Base-by-base conservation (phyloP, 768 basidiomycete genomes). In the Naganishia vaughanmartiniae region DNA sequence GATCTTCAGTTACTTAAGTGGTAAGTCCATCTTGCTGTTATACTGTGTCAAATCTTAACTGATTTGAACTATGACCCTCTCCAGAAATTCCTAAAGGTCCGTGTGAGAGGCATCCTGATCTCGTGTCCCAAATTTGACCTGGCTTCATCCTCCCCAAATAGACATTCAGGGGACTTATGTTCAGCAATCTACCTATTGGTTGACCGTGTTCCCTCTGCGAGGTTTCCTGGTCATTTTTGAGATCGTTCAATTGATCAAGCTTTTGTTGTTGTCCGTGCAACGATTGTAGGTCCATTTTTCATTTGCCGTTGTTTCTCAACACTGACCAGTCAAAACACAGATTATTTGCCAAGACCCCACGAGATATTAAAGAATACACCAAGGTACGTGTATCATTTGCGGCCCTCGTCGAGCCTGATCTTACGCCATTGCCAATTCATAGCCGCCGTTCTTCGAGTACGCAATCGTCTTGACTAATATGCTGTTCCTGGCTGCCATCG, bases 191-290 rank as follows among this genome's bases (percentile, higher is more conserved):
- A 91, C 90, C 26, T 96, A 90, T 81, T 95, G 92, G 92, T 83
- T 95, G 63, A 95, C 92, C 4, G 94, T 88, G 84, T 92, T 94
- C 84, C 92, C 93, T 89, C 84, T 98, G 45, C 91, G 95, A 78
- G 96, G 94, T 30, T 96, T 97, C 86, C 86, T 98, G 51, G 90
- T 88, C 12, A 84, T 97, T 68, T 98, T 98, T 78, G 96, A 99
- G 80, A 84, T 99, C 39, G 95, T 96, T 7, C 96, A 99, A 82
- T 87, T 98, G 63, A 81, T 98, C 82, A 96, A 96, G 77, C 85
- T 99, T 30, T 75, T 93, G 14, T 30, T 80, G 74, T 76, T 81
- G 1, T 81, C 80, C 4, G 72, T 81, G 34, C 57, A 69, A 54
- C 34, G 56, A 66, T 39, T 72, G 67, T 72, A 36, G 54, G 71